Base-by-base conservation (phyloP, 345 rosid genomes). In the Hibiscus mutabilis region DNA sequence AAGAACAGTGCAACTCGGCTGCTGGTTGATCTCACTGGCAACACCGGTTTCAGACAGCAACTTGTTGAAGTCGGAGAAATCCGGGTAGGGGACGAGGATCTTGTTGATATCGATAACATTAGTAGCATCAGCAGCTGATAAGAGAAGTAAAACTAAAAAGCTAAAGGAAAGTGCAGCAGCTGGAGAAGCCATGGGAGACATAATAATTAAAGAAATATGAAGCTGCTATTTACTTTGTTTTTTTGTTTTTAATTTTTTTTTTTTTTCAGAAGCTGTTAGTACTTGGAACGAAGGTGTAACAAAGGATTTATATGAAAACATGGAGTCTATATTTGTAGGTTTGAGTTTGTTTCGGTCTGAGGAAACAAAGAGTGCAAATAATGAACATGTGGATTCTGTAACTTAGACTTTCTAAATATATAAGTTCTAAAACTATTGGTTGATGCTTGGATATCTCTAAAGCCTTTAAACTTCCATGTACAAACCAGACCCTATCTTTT, bases 41-140 rank as follows among this genome's bases (percentile, higher is more conserved):
- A 70, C 22, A 0, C 64, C 52, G 22, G 65, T 22, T 44, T 14
- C 55, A 16, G 4, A 21, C 33, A 70, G 12, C 1, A 21, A 24
- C 35, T 70, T 59, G 55, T 58, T 58, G 53, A 70, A 70, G 6
- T 46, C 2, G 21, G 53, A 37, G 73, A 70, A 58, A 57, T 58
- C 73, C 0, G 37, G 16, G 66, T 21, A 40, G 0, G 31, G 0
- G 66, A 21, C 25, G 37, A 70, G 73, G 40, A 70, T 40, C 11
- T 58, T 0, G 24, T 52, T 70, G 55, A 70, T 70, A 64, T 70
- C 42, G 5, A 56, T 37, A 37, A 37, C 11, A 42, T 42, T 42
- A 42, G 46, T n/a, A 15, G 65, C 51, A 57, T 9, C 10, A 14
- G 53, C 37, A 12, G 73, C 53, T 4, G 65, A 22, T 58, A 22